These are phyloP conservation scores for Phytophthora pseudosyringae DNA, from an alignment of 352 stramenopile species.

Conservation along the genomic window DNA sequence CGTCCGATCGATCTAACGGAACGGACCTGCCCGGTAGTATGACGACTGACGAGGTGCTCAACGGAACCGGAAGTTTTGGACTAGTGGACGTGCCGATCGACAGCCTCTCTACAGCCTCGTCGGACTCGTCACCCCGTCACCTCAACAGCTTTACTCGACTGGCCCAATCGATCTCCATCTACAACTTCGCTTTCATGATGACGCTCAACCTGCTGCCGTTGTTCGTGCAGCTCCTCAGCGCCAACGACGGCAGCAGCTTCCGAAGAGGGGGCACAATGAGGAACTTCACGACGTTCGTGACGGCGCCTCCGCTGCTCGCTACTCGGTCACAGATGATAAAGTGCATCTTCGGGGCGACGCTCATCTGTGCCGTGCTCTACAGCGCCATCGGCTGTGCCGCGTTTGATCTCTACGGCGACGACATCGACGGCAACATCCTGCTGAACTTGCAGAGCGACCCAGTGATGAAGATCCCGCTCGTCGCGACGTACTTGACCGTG, in stretches of 20 bases:
- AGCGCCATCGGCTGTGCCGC: constrained; percentile 49
- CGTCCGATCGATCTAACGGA: constrained; percentile 20
- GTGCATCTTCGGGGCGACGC: constrained; percentile 51
- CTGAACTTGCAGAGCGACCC: constrained; percentile 55
- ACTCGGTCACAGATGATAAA: constrained; percentile 45
- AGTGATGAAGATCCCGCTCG: constrained; percentile 49
- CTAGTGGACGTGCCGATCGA: neutral
- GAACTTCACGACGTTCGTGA: constrained; percentile 34
- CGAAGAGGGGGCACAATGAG: constrained; percentile 44
- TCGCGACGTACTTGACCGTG: constrained; percentile 52
- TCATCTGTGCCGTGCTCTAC: constrained; percentile 61
- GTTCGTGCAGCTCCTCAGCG: constrained; percentile 63
- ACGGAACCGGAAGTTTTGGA: neutral
- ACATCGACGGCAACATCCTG: constrained; percentile 56
- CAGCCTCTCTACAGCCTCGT: neutral
- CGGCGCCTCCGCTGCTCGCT: constrained; percentile 22
- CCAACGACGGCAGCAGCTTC: constrained; percentile 15
- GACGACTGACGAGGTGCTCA: neutral
- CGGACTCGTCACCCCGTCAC: constrained; percentile 1
- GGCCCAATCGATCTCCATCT: constrained; percentile 69
- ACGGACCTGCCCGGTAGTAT: constrained; percentile 13
- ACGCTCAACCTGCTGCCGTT: constrained; percentile 79
- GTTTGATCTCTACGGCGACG: constrained; percentile 50
- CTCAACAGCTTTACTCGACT: constrained; percentile 41
- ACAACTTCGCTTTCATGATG: constrained; percentile 86